Conservation (phyloP, 1,139 yeast species). For the Taphrina wiesneri region DNA sequence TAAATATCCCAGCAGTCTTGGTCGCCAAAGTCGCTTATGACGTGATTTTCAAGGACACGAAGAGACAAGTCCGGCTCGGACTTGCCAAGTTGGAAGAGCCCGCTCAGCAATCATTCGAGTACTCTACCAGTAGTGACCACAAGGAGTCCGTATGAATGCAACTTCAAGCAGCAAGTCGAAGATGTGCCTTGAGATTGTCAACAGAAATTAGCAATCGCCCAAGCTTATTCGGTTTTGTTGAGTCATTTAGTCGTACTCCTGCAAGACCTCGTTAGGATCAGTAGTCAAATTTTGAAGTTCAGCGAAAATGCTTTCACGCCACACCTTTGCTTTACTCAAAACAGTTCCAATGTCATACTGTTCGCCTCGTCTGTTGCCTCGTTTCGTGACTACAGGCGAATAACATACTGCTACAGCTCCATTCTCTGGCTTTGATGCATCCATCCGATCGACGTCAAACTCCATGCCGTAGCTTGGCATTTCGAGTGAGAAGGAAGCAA, state of each 20-base stretch:
- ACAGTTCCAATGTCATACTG: background rate
- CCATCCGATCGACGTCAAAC: slow-evolving; percentile 8
- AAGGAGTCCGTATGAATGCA: background rate
- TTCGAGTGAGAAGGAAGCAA: slow-evolving; percentile 24
- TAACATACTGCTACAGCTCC: slow-evolving; percentile 19
- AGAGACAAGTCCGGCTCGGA: background rate
- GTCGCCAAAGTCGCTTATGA: background rate
- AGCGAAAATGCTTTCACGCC: slow-evolving; percentile 22
- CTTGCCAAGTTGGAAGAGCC: background rate
- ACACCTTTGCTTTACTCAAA: slow-evolving; percentile 13
- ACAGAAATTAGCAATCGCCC: background rate
- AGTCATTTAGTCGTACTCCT: background rate
- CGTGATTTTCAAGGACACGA: background rate
- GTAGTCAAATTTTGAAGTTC: slow-evolving; percentile 15
- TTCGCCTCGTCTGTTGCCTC: slow-evolving; percentile 14
- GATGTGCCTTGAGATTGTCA: background rate
- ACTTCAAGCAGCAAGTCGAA: background rate
- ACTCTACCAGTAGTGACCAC: background rate
- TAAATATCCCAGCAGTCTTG: background rate
- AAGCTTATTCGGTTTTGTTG: background rate
- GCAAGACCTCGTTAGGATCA: background rate
- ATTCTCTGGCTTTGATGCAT: slow-evolving; percentile 18
- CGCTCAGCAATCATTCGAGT: background rate
- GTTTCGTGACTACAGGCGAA: slow-evolving; percentile 13
- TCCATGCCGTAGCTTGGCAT: slow-evolving; percentile 6